A percentile compares a stretch with the other conserved stretches of the same genome.
Conservation (phyloP, 2,329 filamentous ascomycete genomes). For the Talaromyces sp. region DNA sequence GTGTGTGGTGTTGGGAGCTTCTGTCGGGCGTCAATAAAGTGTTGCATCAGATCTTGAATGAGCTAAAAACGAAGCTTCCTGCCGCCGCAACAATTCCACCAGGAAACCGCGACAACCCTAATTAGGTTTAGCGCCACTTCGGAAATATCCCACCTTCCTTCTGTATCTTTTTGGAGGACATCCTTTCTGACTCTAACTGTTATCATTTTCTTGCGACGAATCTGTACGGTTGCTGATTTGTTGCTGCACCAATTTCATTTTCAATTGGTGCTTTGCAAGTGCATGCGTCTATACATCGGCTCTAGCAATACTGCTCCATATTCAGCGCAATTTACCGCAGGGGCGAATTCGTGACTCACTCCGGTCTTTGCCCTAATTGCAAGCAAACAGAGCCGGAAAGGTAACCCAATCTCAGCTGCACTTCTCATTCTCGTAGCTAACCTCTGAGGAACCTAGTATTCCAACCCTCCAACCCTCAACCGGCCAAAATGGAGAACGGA, state of each 20-base stretch:
- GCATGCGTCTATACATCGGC: background rate
- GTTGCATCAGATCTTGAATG: constrained; percentile 19
- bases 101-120: constrained; percentile 19
- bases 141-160: constrained; percentile 6
- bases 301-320: background rate
- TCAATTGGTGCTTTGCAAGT: background rate
- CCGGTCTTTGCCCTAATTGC: background rate
- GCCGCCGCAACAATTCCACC: constrained; percentile 11
- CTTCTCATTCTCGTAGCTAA: background rate
- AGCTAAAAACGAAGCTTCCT: constrained; percentile 24
- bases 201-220: background rate
- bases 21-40: constrained; percentile 1
- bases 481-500: constrained; percentile 33
- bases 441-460: background rate
- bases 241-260: background rate
- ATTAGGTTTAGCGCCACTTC: constrained; percentile 34
- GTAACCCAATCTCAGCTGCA: background rate
- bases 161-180: background rate
- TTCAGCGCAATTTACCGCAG: background rate
- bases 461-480: background rate
- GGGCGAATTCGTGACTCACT: constrained; percentile 5
- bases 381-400: background rate
- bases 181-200: background rate
- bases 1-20: constrained; percentile 22
- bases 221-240: background rate